These are phyloP conservation scores for Boletus reticulatus DNA, from an alignment of 768 basidiomycete species.

Conservation along the genomic window DNA sequence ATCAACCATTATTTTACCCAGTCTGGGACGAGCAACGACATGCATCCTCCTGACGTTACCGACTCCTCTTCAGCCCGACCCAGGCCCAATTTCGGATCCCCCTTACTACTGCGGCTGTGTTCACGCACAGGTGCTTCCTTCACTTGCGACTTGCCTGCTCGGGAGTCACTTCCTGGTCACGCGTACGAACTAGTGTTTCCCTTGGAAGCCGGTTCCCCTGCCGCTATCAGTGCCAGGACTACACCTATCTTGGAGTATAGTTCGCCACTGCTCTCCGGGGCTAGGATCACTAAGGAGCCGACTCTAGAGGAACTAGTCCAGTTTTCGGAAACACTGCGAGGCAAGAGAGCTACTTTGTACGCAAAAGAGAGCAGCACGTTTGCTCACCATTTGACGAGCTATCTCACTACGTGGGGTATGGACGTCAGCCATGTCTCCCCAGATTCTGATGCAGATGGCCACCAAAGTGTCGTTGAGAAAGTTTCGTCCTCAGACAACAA, in stretches of 20 bases:
- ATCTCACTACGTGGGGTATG: constrained; percentile 94
- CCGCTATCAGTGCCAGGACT: constrained; percentile 39
- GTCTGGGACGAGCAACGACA: constrained; percentile 16
- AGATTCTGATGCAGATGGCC: constrained; percentile 51
- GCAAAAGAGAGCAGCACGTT: constrained; percentile 87
- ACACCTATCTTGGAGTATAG: constrained; percentile 45
- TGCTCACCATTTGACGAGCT: constrained; percentile 89
- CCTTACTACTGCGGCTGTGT: constrained; percentile 60
- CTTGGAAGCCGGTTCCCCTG: constrained; percentile 57
- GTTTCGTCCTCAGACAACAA: constrained; percentile 6
- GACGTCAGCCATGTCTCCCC: constrained; percentile 80
- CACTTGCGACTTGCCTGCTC: constrained; percentile 39
- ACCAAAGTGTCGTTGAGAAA: constrained; percentile 19
- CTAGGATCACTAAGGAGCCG: constrained; percentile 64
- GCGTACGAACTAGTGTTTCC: constrained; percentile 66
- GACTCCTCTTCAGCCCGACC: constrained; percentile 26
- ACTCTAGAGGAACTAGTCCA: constrained; percentile 71
- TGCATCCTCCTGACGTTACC: constrained; percentile 2
- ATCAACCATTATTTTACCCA: constrained; percentile 48
- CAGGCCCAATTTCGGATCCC: constrained; percentile 44
- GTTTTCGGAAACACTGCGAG: constrained; percentile 81
- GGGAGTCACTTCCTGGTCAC: constrained; percentile 43
- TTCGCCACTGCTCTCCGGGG: constrained; percentile 46
- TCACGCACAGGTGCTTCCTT: constrained; percentile 53
- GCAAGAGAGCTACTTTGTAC: constrained; percentile 80